These are phyloP conservation scores for Microthyrium microscopicum DNA, from an alignment of 2,329 filamentous ascomycete species.

Conservation along the genomic window DNA sequence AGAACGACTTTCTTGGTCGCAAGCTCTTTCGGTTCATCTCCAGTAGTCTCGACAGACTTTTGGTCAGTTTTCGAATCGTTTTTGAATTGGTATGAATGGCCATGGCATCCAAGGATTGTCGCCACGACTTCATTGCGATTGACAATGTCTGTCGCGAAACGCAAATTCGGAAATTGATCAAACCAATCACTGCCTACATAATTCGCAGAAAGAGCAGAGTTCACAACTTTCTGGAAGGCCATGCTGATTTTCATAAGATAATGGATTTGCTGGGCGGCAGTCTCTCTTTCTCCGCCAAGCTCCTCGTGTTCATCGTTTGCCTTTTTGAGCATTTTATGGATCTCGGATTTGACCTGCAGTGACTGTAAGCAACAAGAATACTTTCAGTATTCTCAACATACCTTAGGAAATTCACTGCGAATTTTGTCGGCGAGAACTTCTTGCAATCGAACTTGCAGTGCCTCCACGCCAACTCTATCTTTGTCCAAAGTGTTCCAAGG, in stretches of 20 bases:
- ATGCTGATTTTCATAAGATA: slow-evolving; percentile 23
- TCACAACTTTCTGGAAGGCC: slow-evolving; percentile 21
- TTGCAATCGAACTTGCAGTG: slow-evolving; percentile 3
- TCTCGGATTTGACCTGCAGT: slow-evolving; percentile 20
- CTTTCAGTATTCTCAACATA: slow-evolving; percentile 12
- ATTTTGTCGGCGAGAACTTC: slow-evolving; percentile 27
- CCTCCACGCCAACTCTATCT: slow-evolving; percentile 12
- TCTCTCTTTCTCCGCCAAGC: slow-evolving; percentile 20
- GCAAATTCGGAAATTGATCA: slow-evolving; percentile 15
- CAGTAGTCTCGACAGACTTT: slow-evolving; percentile 4
- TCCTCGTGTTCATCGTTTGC: slow-evolving; percentile 14
- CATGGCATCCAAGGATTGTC: slow-evolving; percentile 12
- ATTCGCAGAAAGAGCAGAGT: slow-evolving; percentile 19
- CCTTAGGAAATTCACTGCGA: slow-evolving; percentile 28
- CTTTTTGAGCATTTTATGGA: slow-evolving; percentile 16
- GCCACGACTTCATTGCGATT: slow-evolving; percentile 15
- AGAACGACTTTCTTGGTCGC: no score
- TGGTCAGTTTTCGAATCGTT: no score
- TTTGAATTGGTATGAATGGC: slow-evolving; percentile 16
- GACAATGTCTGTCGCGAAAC: slow-evolving; percentile 19
- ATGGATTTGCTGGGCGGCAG: slow-evolving; percentile 18
- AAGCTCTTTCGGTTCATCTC: background rate
- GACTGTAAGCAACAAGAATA: background rate
- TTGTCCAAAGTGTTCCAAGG: background rate
- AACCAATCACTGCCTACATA: slow-evolving; percentile 22